These are phyloP conservation scores for Amanita muscaria DNA, from an alignment of 768 basidiomycete genomes.

Conservation along the genomic window DNA sequence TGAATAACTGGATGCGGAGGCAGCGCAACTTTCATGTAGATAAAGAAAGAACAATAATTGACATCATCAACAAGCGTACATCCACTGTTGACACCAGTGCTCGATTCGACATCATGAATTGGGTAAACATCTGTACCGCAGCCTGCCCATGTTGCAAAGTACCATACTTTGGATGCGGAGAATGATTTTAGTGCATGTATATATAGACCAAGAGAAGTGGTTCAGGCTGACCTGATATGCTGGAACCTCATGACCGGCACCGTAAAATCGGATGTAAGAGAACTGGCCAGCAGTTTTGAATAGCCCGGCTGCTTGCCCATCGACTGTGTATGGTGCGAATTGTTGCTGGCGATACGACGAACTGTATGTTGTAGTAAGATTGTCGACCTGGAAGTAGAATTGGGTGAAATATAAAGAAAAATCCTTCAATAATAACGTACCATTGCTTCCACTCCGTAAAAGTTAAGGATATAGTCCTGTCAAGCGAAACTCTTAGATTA, in stretches of 20 bases:
- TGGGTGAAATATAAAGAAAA: too few relatives aligned
- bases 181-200: neutral
- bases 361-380: conserved; percentile 38
- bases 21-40: too few relatives aligned
- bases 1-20: too few relatives aligned
- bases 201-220: neutral
- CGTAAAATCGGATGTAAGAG: conserved; percentile 45
- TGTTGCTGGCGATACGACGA: conserved; percentile 30
- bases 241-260: conserved; percentile 40
- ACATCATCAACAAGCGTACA: too few relatives aligned
- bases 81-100: conserved; percentile 13
- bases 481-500: neutral
- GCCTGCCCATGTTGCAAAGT: conserved; percentile 31
- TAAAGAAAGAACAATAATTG: too few relatives aligned
- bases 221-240: conserved; percentile 29
- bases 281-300: conserved; percentile 52
- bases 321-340: conserved; percentile 41
- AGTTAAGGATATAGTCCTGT: conserved; percentile 48
- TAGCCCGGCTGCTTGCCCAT: conserved; percentile 39
- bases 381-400: conserved; percentile 34
- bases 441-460: conserved; percentile 48
- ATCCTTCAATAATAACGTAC: too few relatives aligned
- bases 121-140: conserved; percentile 36
- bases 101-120: conserved; percentile 29
- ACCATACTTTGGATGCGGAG: too few relatives aligned